Evolutionary conservation across 2,329 filamentous ascomycete genomes (phyloP), one percentile per base, ranked within the genome.

Genomic region (Diaporthe australafricana): DNA sequence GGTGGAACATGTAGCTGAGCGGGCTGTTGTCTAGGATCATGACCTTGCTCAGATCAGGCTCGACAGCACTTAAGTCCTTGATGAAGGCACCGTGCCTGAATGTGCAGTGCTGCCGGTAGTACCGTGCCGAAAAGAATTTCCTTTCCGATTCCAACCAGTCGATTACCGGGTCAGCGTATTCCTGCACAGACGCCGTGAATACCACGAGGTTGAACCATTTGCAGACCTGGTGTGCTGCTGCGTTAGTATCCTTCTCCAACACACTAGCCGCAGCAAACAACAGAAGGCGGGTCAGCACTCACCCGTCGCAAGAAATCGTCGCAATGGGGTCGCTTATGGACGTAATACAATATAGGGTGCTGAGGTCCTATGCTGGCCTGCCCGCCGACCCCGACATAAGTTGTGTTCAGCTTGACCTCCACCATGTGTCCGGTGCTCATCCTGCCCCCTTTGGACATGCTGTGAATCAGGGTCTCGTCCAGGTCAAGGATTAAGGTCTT

Each of bases 11-110:
- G 84, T 98, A 99, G 84, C 95, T 98, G 86, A 98, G 90, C 70
- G 96, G 96, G 82, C 95, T 98, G 80, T 99, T 99, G 85, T 99
- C 96, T 82, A 99, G 87, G 81, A 99, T 99, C 93, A 98, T 98
- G 73, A 99, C 96, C 83, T 95, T 97, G 84, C 95, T 98, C 79
- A 99, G 85, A 81, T 99, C 96, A 22, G 96, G 95, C 86, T 99
- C 96, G 52, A 99, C 95, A 70, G 94, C 94, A 81, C 94, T 96
- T 70, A 99, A 86, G 83, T 99, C 96, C 83, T 99, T 99, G 86
- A 99, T 98, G 80, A 98, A 99, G 40, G 96, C 95, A 63, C 96
- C 96, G 77, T 98, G 96, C 68, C 96, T 90, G 80, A 94, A 95
- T 27, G 96, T 98, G 86, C 96, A 99, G 83, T 99, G 96, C 81